Percentiles rank a stretch among this genome's conserved stretches.
These are phyloP conservation scores for Tuber magnatum DNA, from an alignment of 495 filamentous ascomycete genomes.

Conservation along the genomic window DNA sequence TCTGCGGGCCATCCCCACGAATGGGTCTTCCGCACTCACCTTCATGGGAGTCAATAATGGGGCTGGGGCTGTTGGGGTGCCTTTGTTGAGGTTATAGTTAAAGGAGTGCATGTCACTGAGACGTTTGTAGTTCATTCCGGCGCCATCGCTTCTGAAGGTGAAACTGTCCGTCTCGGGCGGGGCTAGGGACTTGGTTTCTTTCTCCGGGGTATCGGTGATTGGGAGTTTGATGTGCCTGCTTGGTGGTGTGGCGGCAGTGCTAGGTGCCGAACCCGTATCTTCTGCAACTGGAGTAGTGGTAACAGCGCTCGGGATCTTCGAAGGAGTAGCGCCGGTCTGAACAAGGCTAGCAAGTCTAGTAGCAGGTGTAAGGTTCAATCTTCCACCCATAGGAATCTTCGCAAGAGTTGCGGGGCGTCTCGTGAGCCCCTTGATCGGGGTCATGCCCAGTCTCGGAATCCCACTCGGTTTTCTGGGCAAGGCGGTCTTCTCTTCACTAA, in stretches of 20 bases:
- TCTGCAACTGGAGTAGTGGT: constrained; percentile 19
- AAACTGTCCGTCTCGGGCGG: constrained; percentile 19
- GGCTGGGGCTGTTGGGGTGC: constrained; percentile 7
- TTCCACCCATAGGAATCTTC: constrained; percentile 18
- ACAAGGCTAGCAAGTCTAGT: constrained; percentile 16
- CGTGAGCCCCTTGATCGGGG: constrained; percentile 18
- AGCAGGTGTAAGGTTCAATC: constrained; percentile 28
- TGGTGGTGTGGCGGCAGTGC: constrained; percentile 11
- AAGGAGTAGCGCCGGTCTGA: constrained; percentile 8
- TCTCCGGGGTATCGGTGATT: constrained; percentile 8
- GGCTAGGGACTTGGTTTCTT: not conserved
- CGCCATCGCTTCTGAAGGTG: constrained; percentile 23
- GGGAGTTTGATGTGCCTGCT: constrained; percentile 9
- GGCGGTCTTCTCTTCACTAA: not conserved
- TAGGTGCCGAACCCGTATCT: not conserved
- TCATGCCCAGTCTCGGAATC: constrained; percentile 21
- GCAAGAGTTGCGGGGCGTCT: constrained; percentile 5
- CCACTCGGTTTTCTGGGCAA: constrained; percentile 16
- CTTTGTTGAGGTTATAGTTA: constrained; percentile 11
- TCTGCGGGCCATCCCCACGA: constrained; percentile 6
- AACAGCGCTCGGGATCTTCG: constrained; percentile 20
- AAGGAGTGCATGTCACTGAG: constrained; percentile 18
- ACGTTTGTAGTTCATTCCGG: constrained; percentile 20
- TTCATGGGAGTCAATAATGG: constrained; percentile 15
- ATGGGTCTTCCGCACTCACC: constrained; percentile 29